Percentiles rank a stretch among this genome's conserved stretches.
Evolutionary conservation across 2,329 filamentous ascomycete species (phyloP).

Genomic region (Fusarium incarnatum): DNA sequence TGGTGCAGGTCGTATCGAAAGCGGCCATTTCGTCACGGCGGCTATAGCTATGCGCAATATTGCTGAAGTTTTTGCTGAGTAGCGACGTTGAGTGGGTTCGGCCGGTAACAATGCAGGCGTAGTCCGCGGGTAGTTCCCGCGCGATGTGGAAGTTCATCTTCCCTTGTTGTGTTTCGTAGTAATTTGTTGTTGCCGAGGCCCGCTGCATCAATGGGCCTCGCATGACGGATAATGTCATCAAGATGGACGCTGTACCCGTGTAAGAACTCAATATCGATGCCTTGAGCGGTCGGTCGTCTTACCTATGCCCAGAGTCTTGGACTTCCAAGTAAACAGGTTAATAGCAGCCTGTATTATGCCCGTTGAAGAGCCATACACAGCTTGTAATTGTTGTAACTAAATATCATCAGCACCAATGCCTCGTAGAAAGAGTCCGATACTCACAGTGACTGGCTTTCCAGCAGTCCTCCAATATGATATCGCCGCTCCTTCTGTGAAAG

Average conservation of each 20-base stretch:
- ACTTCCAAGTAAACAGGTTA: slow-evolving; percentile 32
- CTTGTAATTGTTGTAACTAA: slow-evolving; percentile 32
- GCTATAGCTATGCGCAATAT: slow-evolving; percentile 35
- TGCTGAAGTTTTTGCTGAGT: slow-evolving; percentile 37
- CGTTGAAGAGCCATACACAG: slow-evolving; percentile 37
- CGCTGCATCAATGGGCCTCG: slow-evolving; percentile 37
- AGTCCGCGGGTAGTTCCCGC: slow-evolving; percentile 30
- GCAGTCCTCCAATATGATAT: slow-evolving; percentile 41
- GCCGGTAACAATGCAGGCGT: slow-evolving; percentile 34
- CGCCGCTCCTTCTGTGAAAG: slow-evolving; percentile 36
- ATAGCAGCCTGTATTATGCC: slow-evolving; percentile 29
- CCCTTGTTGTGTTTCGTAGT: slow-evolving; percentile 12
- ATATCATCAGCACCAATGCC: neutral
- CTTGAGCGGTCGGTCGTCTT: neutral
- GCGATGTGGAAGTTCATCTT: slow-evolving; percentile 34
- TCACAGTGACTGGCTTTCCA: slow-evolving; percentile 32
- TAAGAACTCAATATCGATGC: neutral
- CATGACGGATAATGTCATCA: slow-evolving; percentile 39
- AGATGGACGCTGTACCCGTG: slow-evolving; percentile 18
- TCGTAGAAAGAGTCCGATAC: accelerated
- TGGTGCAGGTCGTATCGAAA: slow-evolving; percentile 25
- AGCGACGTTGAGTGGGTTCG: slow-evolving; percentile 27
- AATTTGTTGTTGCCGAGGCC: slow-evolving; percentile 32
- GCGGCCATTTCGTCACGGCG: slow-evolving; percentile 27
- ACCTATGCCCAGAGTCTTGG: slow-evolving; percentile 36